These are phyloP conservation scores for Saksenaea oblongispora DNA, from an alignment of 371 early-diverging fungal genomes.

Conservation along the genomic window DNA sequence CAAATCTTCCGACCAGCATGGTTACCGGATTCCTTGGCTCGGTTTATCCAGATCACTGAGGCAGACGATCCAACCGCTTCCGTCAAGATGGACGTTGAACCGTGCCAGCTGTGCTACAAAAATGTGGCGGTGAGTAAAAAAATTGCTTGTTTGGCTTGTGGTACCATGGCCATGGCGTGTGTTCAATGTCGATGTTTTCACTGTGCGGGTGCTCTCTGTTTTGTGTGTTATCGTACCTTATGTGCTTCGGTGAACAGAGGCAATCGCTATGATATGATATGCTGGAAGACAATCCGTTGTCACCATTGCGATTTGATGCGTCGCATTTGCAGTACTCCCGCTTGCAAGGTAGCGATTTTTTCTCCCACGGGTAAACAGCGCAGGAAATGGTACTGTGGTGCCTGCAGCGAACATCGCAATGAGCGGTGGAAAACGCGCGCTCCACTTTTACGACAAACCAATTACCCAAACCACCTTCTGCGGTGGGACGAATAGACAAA, in stretches of 20 bases:
- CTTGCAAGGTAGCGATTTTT: background rate
- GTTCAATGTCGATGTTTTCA: slow-evolving; percentile 14
- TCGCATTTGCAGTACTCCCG: background rate
- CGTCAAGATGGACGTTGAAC: slow-evolving; percentile 5
- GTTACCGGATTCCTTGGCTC: slow-evolving; percentile 2
- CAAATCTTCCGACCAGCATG: slow-evolving; percentile 8
- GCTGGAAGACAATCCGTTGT: background rate
- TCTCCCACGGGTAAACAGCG: background rate
- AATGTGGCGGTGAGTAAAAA: slow-evolving; percentile 5
- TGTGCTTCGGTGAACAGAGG: background rate
- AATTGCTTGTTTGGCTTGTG: slow-evolving; percentile 6
- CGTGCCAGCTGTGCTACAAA: slow-evolving; percentile 13
- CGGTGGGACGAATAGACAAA: background rate
- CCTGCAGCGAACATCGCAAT: background rate
- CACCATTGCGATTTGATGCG: background rate
- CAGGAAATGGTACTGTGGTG: background rate
- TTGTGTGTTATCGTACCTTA: background rate
- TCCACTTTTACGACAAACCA: background rate
- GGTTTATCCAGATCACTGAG: slow-evolving; percentile 11
- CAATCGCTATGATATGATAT: background rate
- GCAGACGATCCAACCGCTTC: background rate
- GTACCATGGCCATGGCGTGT: slow-evolving; percentile 6
- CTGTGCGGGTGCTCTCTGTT: slow-evolving; percentile 5
- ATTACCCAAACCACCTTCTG: background rate
- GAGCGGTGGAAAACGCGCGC: background rate